Evolutionary conservation across 2,329 filamentous ascomycete species (phyloP).

Genomic region (Pseudogymnoascus verrucosus): DNA sequence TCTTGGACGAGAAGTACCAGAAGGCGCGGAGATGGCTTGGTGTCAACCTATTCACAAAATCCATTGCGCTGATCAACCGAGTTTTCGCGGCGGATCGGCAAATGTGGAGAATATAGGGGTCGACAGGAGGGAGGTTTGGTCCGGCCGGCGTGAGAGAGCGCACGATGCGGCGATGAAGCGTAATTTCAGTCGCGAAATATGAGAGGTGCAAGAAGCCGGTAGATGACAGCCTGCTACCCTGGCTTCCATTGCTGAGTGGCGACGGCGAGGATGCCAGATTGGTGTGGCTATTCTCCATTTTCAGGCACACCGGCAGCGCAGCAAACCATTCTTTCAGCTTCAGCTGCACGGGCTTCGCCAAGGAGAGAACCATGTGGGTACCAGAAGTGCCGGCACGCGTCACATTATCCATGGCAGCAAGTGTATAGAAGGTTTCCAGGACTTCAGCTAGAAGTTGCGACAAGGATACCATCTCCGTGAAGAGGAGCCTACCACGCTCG

Average conservation of each 20-base stretch:
- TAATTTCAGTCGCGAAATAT: conserved; percentile 92
- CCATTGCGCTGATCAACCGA: conserved; percentile 89
- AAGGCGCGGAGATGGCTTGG: conserved; percentile 82
- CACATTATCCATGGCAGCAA: conserved; percentile 65
- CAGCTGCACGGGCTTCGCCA: conserved; percentile 74
- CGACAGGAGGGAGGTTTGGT: conserved; percentile 36
- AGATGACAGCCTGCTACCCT: conserved; percentile 41
- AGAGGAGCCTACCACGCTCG: conserved; percentile 61
- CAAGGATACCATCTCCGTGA: conserved; percentile 67
- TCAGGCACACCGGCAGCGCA: conserved; percentile 48
- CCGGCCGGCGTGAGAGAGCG: conserved; percentile 57
- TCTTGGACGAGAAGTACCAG: conserved; percentile 84
- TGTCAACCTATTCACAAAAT: conserved; percentile 89
- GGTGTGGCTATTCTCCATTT: conserved; percentile 49
- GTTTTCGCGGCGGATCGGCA: conserved; percentile 92
- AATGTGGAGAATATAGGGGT: conserved; percentile 82
- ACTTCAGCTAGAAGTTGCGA: conserved; percentile 72
- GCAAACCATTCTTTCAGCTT: conserved; percentile 79
- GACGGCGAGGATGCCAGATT: conserved; percentile 33
- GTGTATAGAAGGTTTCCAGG: conserved; percentile 74
- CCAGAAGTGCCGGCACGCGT: conserved; percentile 59
- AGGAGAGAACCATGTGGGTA: conserved; percentile 62
- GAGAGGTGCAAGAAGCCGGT: conserved; percentile 78
- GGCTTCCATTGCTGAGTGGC: conserved; percentile 26
- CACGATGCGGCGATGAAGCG: conserved; percentile 83